A percentile compares a stretch with the other conserved stretches of the same genome.
Conservation (phyloP, 139 green algal genomes). For the Chlamydomonas incerta region DNA sequence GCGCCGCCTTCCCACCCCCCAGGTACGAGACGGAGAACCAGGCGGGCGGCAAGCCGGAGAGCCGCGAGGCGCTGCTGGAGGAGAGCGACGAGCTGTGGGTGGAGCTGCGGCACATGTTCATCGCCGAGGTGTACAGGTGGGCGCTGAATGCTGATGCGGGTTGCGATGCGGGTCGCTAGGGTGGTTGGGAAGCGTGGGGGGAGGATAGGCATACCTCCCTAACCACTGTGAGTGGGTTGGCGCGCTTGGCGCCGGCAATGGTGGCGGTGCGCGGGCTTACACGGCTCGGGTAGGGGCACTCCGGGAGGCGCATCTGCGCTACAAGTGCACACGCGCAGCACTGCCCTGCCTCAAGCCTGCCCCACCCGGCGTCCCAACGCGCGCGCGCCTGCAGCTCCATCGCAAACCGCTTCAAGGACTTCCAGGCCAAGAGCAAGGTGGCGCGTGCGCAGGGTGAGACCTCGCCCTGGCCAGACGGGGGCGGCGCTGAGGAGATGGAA, state of each 20-base stretch:
- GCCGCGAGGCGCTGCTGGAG: conserved; percentile 85
- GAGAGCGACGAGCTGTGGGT: conserved; percentile 51
- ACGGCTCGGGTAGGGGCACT: too few relatives aligned
- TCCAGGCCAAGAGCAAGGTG: conserved; percentile 79
- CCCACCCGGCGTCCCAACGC: neutral
- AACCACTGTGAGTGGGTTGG: too few relatives aligned
- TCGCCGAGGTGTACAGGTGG: conserved; percentile 79
- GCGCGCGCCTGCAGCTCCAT: conserved; percentile 33
- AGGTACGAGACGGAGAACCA: conserved; percentile 68
- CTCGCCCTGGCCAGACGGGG: too few relatives aligned
- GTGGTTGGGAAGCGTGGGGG: too few relatives aligned
- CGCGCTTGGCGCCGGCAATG: too few relatives aligned
- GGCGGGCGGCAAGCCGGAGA: conserved; percentile 71
- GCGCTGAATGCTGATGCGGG: neutral
- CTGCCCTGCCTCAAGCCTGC: neutral
- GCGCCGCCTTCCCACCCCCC: neutral
- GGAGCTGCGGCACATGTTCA: conserved; percentile 93
- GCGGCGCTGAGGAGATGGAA: too few relatives aligned
- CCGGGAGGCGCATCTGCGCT: too few relatives aligned
- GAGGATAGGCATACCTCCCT: too few relatives aligned
- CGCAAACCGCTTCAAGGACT: conserved; percentile 63
- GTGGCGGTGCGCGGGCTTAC: too few relatives aligned
- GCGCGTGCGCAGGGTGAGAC: conserved; percentile 53
- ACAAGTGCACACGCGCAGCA: too few relatives aligned
- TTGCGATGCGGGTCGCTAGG: neutral